Evolutionary conservation across 2,329 filamentous ascomycete genomes (phyloP).

Genomic region (Cercospora sp.): DNA sequence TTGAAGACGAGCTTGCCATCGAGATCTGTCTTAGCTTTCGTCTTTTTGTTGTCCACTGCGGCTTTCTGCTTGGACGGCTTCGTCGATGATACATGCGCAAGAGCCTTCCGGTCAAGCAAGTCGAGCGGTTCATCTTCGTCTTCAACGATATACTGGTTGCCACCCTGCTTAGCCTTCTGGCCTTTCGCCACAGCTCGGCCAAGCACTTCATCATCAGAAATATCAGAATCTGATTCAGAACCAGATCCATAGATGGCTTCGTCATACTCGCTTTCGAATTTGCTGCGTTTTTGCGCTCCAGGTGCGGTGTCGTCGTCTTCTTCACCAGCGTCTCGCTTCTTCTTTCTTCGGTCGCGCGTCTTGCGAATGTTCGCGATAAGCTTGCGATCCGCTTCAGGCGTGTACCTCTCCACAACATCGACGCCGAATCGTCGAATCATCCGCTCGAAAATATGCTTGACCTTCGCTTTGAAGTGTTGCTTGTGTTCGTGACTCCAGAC

Average conservation of each 20-base stretch:
- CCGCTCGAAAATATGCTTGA: constrained; percentile 95
- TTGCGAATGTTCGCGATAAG: constrained; percentile 93
- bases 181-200: constrained; percentile 50
- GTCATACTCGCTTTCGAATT: constrained; percentile 91
- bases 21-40: constrained; percentile 68
- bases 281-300: constrained; percentile 52
- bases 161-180: constrained; percentile 56
- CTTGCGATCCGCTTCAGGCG: constrained; percentile 84
- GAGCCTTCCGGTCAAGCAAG: constrained; percentile 81
- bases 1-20: constrained; percentile 82
- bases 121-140: constrained; percentile 94
- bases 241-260: constrained; percentile 80
- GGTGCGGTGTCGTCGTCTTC: constrained; percentile 55
- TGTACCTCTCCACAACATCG: constrained; percentile 74
- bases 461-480: constrained; percentile 92
- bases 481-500: constrained; percentile 98
- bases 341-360: constrained; percentile 85
- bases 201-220: constrained; percentile 61
- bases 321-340: constrained; percentile 71
- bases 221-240: constrained; percentile 59
- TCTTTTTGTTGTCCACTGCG: constrained; percentile 46
- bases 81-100: constrained; percentile 91
- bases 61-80: constrained; percentile 68
- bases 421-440: constrained; percentile 90
- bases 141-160: constrained; percentile 84